phyloP scores from a whole-genome alignment of 1,284 basidiomycete genomes.

The Rhodotorula sp. region DNA sequence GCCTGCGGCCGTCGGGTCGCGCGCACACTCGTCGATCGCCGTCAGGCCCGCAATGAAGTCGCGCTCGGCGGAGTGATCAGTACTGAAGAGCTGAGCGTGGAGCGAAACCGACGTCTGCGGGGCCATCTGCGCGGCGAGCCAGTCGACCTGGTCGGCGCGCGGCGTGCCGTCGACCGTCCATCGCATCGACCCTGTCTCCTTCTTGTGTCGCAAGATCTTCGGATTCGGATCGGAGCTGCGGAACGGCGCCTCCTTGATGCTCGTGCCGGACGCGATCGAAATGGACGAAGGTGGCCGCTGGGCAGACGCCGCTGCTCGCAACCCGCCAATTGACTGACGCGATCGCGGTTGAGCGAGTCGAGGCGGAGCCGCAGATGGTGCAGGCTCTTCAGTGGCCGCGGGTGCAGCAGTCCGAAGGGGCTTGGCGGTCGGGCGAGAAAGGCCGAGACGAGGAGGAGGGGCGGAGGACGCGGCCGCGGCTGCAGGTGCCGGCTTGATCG shows the following conservation, averaged over 20 bases:
- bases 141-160: constrained; percentile 76
- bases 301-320: constrained; percentile 45
- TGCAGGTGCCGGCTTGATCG: constrained; percentile 18
- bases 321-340: constrained; percentile 45
- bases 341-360: constrained; percentile 40
- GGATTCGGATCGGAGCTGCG: constrained; percentile 68
- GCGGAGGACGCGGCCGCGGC: constrained; percentile 22
- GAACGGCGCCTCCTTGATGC: constrained; percentile 62
- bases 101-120: constrained; percentile 74
- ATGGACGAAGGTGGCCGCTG: constrained; percentile 44
- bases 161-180: constrained; percentile 70
- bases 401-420: constrained; percentile 39
- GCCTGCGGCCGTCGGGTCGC: constrained; percentile 60
- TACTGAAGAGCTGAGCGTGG: constrained; percentile 82
- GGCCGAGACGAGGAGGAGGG: constrained; percentile 19
- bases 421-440: constrained; percentile 32
- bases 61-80: constrained; percentile 92
- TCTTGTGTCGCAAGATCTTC: constrained; percentile 71
- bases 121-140: constrained; percentile 87
- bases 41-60: constrained; percentile 81
- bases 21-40: constrained; percentile 69
- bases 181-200: constrained; percentile 63
- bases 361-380: constrained; percentile 33
- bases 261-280: constrained; percentile 51
- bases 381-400: constrained; percentile 47